Base-by-base conservation (phyloP, 2,329 filamentous ascomycete genomes). In the Knoxdaviesia capensis region DNA sequence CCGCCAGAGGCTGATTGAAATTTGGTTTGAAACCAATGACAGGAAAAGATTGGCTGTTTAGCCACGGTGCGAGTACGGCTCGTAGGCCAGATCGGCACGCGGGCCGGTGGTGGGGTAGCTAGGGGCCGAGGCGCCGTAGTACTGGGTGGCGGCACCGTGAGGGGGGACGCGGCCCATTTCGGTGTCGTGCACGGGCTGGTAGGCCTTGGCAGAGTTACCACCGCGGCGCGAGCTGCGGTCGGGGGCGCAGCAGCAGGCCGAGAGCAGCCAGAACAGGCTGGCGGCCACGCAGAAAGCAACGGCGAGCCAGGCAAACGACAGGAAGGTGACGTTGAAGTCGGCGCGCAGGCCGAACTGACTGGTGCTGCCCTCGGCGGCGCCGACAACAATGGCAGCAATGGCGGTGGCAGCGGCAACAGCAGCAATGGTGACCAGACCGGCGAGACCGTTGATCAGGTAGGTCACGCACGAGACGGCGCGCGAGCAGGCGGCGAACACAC, bases 241-340 rank as follows among this genome's bases (percentile, higher is more conserved):
- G 9, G 59, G 59, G 51, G 71, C 76, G 68, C 87, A 94, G 74
- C 87, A 96, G 78, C 88, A 96, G 53, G 81, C 72, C 59, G 77
- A 84, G 58, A 92, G 74, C 54, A 87, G 64, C 88, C 90, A 96
- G 78, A 96, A 94, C 55, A 94, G 61, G 48, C 73, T 74, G 6
- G 80, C 79, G 36, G 59, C 82, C 33, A 90, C 56, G 47, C 80
- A 78, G 55, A 92, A 86, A 31, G 73, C 81, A 35, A 79, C 78
- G 37, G 77, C 78, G 46, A 96, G 66, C 84, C 87, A 94, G 51
- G 80, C 73, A 20, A 76, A 62, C 34, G 69, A 69, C 43, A 90
- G 74, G 63, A 81, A 88, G 45, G 66, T 63, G 31, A 58, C 71
- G 61, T 86, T 81, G 56, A 92, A 62, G 41, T 56, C 59, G 41